Evolutionary conservation across 2,329 filamentous ascomycete genomes (phyloP).

Genomic region (Ophiostoma ulmi): DNA sequence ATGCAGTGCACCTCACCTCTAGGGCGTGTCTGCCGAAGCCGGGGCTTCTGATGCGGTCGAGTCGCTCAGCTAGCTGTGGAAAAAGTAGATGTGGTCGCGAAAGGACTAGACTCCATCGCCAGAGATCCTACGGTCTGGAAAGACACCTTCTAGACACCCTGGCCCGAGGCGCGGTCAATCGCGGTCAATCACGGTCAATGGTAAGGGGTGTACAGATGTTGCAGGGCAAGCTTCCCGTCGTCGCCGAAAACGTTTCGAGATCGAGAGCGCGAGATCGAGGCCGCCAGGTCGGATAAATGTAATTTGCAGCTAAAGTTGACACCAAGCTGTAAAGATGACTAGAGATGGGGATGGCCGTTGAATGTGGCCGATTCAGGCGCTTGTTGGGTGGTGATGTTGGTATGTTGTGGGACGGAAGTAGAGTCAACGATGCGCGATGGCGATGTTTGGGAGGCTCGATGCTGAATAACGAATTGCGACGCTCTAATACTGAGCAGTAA

Average conservation of each 20-base stretch:
- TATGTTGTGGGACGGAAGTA: not conserved
- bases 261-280: not conserved
- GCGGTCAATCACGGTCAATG: not conserved
- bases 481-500: not conserved
- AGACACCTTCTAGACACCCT: constrained; percentile 4
- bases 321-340: not conserved
- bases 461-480: constrained; percentile 14
- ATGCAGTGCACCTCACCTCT: not conserved
- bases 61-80: not conserved
- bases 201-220: not conserved
- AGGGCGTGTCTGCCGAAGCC: constrained; percentile 1
- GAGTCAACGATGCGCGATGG: constrained; percentile 5
- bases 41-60: not conserved
- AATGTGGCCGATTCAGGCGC: not conserved
- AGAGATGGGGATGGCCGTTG: not conserved
- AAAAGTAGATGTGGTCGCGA: constrained; percentile 14
- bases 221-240: not conserved
- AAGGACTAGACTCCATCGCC: constrained; percentile 39
- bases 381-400: not conserved
- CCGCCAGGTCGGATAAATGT: not conserved
- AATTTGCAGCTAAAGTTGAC: not conserved
- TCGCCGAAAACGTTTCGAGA: not conserved
- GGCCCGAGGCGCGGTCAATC: not conserved
- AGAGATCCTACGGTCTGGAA: constrained; percentile 18
- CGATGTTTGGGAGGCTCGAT: constrained; percentile 14